A percentile compares a stretch with the other conserved stretches of the same genome.
Conservation (phyloP, 208 protist genomes). For the Entamoeba dispar region DNA sequence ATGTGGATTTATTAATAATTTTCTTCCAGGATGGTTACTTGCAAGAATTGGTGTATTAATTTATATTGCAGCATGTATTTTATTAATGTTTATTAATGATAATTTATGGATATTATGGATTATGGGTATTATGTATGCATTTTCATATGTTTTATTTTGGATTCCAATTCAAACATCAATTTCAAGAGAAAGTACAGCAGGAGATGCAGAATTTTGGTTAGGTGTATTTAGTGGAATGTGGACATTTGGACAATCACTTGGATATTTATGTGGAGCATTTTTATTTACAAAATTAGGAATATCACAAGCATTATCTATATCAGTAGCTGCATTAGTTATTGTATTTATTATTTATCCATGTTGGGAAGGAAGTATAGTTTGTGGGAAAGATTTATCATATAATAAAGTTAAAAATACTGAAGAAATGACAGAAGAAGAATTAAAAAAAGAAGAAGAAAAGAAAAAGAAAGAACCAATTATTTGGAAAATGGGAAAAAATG, state of each 20-base stretch:
- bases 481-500: neutral
- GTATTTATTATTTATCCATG: neutral
- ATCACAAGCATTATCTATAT: neutral
- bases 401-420: neutral
- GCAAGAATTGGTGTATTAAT: neutral
- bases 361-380: neutral
- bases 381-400: neutral
- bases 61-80: neutral
- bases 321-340: neutral
- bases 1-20: neutral
- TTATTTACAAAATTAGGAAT: neutral
- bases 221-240: neutral
- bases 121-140: neutral
- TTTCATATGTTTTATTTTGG: neutral
- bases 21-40: neutral
- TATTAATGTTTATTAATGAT: neutral
- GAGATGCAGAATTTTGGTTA: neutral
- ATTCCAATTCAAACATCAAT: neutral
- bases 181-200: neutral
- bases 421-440: neutral
- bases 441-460: neutral
- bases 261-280: neutral
- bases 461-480: neutral
- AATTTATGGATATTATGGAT: neutral
- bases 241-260: neutral